Evolutionary conservation across 306 rosid genomes (phyloP).

Genomic region (Calophaca sinica): DNA sequence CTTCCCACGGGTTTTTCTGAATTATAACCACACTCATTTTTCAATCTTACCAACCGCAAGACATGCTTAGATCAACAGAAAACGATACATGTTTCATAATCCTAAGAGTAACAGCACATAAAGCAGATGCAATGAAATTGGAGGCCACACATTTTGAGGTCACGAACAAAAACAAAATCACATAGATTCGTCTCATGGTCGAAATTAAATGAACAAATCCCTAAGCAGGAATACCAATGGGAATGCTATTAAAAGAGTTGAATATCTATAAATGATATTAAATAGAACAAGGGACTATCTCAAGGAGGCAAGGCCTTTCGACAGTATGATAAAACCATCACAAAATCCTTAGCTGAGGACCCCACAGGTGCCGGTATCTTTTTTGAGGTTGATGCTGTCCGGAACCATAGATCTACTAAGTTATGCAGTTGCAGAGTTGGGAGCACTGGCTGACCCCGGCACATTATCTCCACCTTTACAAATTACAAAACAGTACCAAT

Average conservation of each 20-base stretch:
- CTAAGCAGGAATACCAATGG: constrained; percentile 11
- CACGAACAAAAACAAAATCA: constrained; percentile 30
- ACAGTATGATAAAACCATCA: constrained; percentile 85
- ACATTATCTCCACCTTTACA: constrained; percentile 82
- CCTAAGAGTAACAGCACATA: constrained; percentile 23
- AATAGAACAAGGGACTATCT: constrained; percentile 13
- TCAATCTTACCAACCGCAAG: not conserved
- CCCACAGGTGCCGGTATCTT: constrained; percentile 77
- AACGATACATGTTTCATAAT: not conserved
- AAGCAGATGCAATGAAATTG: constrained; percentile 16
- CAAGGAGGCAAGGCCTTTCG: constrained; percentile 56
- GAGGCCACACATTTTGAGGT: constrained; percentile 6
- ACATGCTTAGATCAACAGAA: not conserved
- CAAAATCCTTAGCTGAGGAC: constrained; percentile 92
- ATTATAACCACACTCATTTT: not conserved
- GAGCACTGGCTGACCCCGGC: constrained; percentile 79
- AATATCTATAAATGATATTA: constrained; percentile 3
- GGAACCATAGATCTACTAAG: constrained; percentile 83
- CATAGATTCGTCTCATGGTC: constrained; percentile 20
- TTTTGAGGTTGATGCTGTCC: constrained; percentile 69
- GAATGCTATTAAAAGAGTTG: not conserved
- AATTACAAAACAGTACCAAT: constrained; percentile 7
- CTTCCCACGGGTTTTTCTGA: not conserved
- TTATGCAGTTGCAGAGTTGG: constrained; percentile 72
- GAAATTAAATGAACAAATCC: constrained; percentile 36